Evolutionary conservation across 164 flowering plant genomes (phyloP).

Genomic region (Berberis thunbergii): DNA sequence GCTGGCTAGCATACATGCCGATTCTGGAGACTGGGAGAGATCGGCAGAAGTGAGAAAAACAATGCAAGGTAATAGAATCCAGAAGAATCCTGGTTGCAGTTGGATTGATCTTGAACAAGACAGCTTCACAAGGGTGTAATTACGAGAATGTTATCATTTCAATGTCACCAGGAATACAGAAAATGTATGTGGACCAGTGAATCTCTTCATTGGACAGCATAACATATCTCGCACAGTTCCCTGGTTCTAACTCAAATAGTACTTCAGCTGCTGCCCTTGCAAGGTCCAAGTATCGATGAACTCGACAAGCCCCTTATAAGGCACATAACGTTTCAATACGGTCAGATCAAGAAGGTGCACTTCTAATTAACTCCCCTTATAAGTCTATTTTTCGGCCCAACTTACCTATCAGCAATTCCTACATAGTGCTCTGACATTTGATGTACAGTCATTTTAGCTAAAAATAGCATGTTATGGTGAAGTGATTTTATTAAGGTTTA

Average conservation of each 20-base stretch:
- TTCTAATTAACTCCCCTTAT: constrained; percentile 34
- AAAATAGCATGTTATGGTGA: too few species aligned
- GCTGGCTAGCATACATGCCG: constrained; percentile 49
- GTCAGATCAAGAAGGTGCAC: constrained; percentile 21
- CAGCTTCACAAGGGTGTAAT: not conserved
- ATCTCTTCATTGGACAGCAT: constrained; percentile 29
- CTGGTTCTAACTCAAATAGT: constrained; percentile 48
- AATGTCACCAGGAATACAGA: constrained; percentile 6
- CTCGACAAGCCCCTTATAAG: constrained; percentile 40
- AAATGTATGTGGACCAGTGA: not conserved
- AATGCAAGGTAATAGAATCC: constrained; percentile 38
- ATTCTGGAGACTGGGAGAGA: constrained; percentile 56
- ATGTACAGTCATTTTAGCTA: constrained; percentile 4
- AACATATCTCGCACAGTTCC: constrained; percentile 52
- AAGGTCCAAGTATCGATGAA: constrained; percentile 44
- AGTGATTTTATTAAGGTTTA: too few species aligned
- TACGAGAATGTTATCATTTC: not conserved
- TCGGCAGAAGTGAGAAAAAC: constrained; percentile 39
- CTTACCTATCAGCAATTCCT: constrained; percentile 34
- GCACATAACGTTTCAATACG: constrained; percentile 52
- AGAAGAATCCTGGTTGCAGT: constrained; percentile 38
- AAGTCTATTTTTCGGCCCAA: constrained; percentile 48
- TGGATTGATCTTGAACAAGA: constrained; percentile 16
- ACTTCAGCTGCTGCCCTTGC: constrained; percentile 45
- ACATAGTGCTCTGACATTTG: constrained; percentile 56